These are phyloP conservation scores for Tulasnella sp. DNA, from an alignment of 768 basidiomycete genomes.

Conservation along the genomic window DNA sequence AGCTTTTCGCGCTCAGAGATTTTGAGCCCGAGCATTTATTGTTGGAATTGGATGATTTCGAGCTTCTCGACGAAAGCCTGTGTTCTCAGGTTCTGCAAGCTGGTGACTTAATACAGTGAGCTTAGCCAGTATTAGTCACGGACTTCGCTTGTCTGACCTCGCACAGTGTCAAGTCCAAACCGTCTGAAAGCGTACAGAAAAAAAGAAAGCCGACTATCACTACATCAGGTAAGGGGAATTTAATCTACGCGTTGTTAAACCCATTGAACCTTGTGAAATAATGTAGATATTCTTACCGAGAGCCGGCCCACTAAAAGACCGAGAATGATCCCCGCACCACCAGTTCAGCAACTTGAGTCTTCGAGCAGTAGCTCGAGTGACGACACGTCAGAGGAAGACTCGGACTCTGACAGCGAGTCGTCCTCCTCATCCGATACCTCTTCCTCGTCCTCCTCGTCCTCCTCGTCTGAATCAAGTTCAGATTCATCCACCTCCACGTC, in stretches of 20 bases:
- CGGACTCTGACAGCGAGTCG: constrained; percentile 2
- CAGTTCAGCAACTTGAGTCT: not conserved
- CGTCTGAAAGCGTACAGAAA: not conserved
- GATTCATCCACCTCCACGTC: not conserved
- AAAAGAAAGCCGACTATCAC: too few species aligned
- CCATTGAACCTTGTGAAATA: too few species aligned
- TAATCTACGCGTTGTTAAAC: too few species aligned
- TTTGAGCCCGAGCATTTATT: not conserved
- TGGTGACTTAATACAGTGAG: constrained; percentile 7
- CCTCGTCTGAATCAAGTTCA: not conserved
- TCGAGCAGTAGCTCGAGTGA: not conserved
- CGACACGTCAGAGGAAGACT: constrained; percentile 1
- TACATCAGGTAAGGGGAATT: too few species aligned
- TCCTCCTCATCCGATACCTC: not conserved
- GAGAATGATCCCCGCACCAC: not conserved
- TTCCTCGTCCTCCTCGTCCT: not conserved
- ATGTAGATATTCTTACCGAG: too few species aligned
- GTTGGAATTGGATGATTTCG: constrained; percentile 8
- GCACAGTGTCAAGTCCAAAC: not conserved
- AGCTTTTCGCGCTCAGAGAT: not conserved
- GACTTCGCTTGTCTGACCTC: not conserved
- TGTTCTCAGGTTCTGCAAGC: not conserved
- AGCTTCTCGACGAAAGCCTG: constrained; percentile 7
- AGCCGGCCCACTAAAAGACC: not conserved
- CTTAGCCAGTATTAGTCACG: too few species aligned